Conservation (phyloP, 805 yeast genomes). For the Barnettozyma sp. region DNA sequence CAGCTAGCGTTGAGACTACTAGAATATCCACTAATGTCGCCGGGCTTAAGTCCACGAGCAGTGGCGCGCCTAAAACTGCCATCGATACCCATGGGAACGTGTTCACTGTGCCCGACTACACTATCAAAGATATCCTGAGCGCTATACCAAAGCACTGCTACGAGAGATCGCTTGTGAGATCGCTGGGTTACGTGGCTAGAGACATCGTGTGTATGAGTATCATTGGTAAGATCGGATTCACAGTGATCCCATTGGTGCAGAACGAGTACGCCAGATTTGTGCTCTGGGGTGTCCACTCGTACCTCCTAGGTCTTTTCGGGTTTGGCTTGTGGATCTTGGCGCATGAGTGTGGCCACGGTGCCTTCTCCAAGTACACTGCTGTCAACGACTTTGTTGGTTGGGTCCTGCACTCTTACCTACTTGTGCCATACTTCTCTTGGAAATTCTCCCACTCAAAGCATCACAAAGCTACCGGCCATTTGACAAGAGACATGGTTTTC, state of each 20-base stretch:
- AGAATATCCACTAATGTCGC: conserved; percentile 20
- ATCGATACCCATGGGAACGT: conserved; percentile 46
- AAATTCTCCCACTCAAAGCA: conserved; percentile 54
- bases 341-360: conserved; percentile 61
- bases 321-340: conserved; percentile 58
- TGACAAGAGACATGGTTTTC: conserved; percentile 54
- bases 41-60: conserved; percentile 13
- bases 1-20: conserved; percentile 12
- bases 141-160: conserved; percentile 59
- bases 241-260: conserved; percentile 36
- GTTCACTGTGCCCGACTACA: conserved; percentile 55
- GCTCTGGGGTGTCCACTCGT: conserved; percentile 36
- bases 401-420: conserved; percentile 49
- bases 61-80: conserved; percentile 32
- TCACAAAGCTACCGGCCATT: conserved; percentile 58
- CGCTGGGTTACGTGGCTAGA: conserved; percentile 46
- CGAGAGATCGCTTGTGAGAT: conserved; percentile 42
- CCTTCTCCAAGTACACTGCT: conserved; percentile 46
- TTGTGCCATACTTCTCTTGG: conserved; percentile 60
- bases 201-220: conserved; percentile 40
- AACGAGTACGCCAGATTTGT: conserved; percentile 31
- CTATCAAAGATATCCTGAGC: conserved; percentile 49
- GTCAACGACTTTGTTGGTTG: conserved; percentile 54
- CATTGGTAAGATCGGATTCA: conserved; percentile 38
- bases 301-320: conserved; percentile 41